Base-by-base conservation (phyloP, 2,329 filamentous ascomycete genomes). In the Talaromyces pinophilus region DNA sequence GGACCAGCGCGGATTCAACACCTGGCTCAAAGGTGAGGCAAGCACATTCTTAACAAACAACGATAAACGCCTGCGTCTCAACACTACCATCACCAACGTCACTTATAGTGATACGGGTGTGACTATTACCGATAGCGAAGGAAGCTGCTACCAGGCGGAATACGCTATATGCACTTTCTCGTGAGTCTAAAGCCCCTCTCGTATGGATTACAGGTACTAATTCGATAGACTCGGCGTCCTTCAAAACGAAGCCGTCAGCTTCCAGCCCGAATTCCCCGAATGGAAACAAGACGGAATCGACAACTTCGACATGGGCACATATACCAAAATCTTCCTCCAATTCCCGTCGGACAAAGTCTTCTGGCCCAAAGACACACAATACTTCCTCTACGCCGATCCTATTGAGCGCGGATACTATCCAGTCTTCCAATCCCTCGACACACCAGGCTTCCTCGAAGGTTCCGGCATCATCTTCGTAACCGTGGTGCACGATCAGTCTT, bases 311-410 rank as follows among this genome's bases (percentile, higher is more conserved):
- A 90, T 91, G 85, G 89, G 86, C 6, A 90, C 88, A 0, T 92
- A 91, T 77, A 91, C 88, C 62, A 92, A 92, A 73, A 86, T 91
- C 68, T 91, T 91, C 77, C 78, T 89, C 67, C 88, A 90, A 68
- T 91, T 91, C 76, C 40, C 62, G 13, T 13, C 62, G 8, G 79
- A 87, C 67, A 80, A 87, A 64, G 85, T 86, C 0, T 92, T 91
- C 76, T 91, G 89, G 89, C 82, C 84, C 70, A 72, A 77, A 0
- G 77, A 82, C 48, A 84, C 81, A 0, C 82, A 87, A 64, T 87
- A 82, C 70, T 81, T 84, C 69, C 78, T 86, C n/a, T 86, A 86
- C 68, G 83, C 84, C 0, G 78, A 81, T 46, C 82, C 83, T 0
- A 73, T 74, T 3, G 76, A 73, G 3, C 80, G 84, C 8, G 84